Evolutionary conservation across 2,329 filamentous ascomycete genomes (phyloP).

Genomic region (Sarocladium strictum): DNA sequence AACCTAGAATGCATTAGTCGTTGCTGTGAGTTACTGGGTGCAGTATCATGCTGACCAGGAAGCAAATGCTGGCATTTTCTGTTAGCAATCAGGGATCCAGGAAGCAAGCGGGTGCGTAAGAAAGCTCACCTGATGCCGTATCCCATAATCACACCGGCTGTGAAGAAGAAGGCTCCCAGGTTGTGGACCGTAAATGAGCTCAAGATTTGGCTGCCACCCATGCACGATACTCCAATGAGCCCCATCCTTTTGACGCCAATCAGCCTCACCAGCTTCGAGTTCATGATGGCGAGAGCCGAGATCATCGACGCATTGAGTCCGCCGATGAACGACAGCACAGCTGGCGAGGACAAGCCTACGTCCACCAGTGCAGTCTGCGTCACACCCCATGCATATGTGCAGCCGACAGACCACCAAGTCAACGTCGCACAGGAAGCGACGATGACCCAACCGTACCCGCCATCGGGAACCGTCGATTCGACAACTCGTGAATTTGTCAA

Average conservation of each 20-base stretch:
- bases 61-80: constrained; percentile 24
- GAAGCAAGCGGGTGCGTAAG: constrained; percentile 4
- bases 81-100: not conserved
- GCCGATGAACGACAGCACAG: constrained; percentile 53
- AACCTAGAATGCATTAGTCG: constrained; percentile 27
- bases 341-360: constrained; percentile 38
- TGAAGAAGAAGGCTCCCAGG: constrained; percentile 28
- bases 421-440: constrained; percentile 43
- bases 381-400: constrained; percentile 54
- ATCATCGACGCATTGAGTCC: constrained; percentile 44
- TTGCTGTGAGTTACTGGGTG: too few relatives aligned
- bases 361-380: constrained; percentile 51
- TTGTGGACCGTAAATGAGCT: constrained; percentile 31
- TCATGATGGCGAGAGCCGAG: constrained; percentile 44
- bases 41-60: constrained; percentile 27
- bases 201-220: constrained; percentile 43
- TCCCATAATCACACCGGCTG: constrained; percentile 25
- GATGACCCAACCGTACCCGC: constrained; percentile 51
- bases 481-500: constrained; percentile 29
- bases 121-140: constrained; percentile 23
- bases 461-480: constrained; percentile 43
- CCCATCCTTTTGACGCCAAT: constrained; percentile 42
- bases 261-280: constrained; percentile 41
- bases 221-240: constrained; percentile 41
- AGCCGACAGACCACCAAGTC: constrained; percentile 52